Percentiles rank a stretch among this genome's conserved stretches.
These are phyloP conservation scores for Umbelopsis sp. DNA, from an alignment of 192 early-diverging fungal genomes.

Conservation along the genomic window DNA sequence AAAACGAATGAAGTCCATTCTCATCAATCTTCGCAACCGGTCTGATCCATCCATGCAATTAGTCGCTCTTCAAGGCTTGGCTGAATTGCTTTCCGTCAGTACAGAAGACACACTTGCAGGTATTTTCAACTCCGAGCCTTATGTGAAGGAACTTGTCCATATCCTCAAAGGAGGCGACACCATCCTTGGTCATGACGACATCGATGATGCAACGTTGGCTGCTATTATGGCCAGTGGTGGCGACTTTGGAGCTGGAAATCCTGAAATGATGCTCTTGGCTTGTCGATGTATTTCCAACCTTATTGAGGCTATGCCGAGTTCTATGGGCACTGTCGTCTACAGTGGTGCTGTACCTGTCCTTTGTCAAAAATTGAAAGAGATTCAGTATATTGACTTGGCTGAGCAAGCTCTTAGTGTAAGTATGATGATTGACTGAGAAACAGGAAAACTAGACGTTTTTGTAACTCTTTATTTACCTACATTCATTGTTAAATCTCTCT, in stretches of 20 bases:
- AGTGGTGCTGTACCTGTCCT: slow-evolving; percentile 71
- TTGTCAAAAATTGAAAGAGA: slow-evolving; percentile 75
- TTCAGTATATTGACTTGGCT: slow-evolving; percentile 93
- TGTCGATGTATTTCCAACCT: slow-evolving; percentile 90
- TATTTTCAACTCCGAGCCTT: slow-evolving; percentile 65
- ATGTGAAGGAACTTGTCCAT: slow-evolving; percentile 66
- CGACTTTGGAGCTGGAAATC: slow-evolving; percentile 49
- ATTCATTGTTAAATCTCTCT: neutral
- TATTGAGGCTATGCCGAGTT: slow-evolving; percentile 83
- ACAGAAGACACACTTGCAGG: slow-evolving; percentile 71
- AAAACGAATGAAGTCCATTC: slow-evolving; percentile 58
- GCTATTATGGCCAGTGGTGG: slow-evolving; percentile 44
- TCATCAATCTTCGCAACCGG: slow-evolving; percentile 56
- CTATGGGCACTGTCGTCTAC: slow-evolving; percentile 63
- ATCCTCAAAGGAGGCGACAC: slow-evolving; percentile 57
- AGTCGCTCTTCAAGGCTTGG: slow-evolving; percentile 85
- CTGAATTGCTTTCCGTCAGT: slow-evolving; percentile 75
- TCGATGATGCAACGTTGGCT: slow-evolving; percentile 43
- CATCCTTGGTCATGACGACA: slow-evolving; percentile 34
- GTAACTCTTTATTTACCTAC: too few species aligned
- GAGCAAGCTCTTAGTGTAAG: slow-evolving; percentile 79
- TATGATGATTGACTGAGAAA: too few species aligned
- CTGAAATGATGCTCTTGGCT: slow-evolving; percentile 85
- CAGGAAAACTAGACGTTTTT: too few species aligned
- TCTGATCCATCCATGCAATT: slow-evolving; percentile 70